Conservation (phyloP, 345 rosid genomes). For the Lepidium sativum region DNA sequence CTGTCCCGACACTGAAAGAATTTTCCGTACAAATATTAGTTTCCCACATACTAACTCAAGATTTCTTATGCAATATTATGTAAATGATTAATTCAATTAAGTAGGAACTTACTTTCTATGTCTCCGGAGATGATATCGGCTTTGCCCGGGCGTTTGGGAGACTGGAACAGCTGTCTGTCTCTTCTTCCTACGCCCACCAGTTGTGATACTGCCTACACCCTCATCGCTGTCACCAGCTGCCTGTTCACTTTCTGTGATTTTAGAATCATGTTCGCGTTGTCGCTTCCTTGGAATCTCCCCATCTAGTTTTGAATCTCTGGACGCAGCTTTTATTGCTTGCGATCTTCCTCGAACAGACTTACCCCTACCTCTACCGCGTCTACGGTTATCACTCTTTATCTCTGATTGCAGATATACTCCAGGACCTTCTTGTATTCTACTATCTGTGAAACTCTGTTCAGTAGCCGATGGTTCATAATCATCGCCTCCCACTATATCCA, state of each 20-base stretch:
- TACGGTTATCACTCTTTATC: conserved; percentile 28
- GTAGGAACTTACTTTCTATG: conserved; percentile 52
- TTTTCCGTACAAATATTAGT: not conserved
- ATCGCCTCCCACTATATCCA: conserved; percentile 25
- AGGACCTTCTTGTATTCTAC: conserved; percentile 38
- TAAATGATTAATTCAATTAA: not conserved
- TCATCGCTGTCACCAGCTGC: conserved; percentile 61
- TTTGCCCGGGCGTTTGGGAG: conserved; percentile 43
- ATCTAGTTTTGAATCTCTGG: conserved; percentile 50
- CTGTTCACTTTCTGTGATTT: conserved; percentile 38
- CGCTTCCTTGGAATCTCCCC: conserved; percentile 46
- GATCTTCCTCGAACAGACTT: conserved; percentile 45
- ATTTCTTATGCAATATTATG: not conserved
- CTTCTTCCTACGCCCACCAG: conserved; percentile 60
- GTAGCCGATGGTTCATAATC: conserved; percentile 40
- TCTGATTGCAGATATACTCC: conserved; percentile 59
- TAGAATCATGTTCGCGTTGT: conserved; percentile 35
- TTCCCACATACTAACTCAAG: not conserved
- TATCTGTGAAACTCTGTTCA: conserved; percentile 43
- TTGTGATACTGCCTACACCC: conserved; percentile 48
- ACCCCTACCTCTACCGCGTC: conserved; percentile 43
- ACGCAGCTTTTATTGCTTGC: conserved; percentile 40
- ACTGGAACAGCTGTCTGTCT: conserved; percentile 37
- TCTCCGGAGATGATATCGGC: conserved; percentile 74
- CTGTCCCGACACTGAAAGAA: conserved; percentile 38